phyloP scores from a whole-genome alignment of 2,329 filamentous ascomycete genomes.

The Endothia cerciana region DNA sequence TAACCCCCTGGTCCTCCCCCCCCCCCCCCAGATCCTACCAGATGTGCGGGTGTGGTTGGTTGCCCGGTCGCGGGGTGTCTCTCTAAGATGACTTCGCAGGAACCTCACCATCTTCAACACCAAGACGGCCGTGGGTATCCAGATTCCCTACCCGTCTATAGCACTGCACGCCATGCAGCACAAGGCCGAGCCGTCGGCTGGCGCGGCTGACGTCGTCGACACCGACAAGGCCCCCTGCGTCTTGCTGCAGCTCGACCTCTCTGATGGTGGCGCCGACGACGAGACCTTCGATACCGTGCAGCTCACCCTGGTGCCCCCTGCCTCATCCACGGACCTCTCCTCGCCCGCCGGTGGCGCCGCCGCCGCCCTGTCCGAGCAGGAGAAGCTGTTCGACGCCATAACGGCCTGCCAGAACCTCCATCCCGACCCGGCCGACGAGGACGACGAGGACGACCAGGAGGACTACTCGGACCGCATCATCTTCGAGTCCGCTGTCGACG shows the following conservation, averaged over 20 bases:
- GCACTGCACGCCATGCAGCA: constrained; percentile 76
- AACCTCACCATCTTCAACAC: constrained; percentile 68
- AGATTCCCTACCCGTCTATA: constrained; percentile 75
- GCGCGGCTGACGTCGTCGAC: constrained; percentile 14
- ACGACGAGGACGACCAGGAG: constrained; percentile 61
- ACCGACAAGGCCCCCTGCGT: constrained; percentile 51
- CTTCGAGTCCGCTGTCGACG: constrained; percentile 64
- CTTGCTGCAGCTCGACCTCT: constrained; percentile 71
- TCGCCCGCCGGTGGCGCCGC: constrained; percentile 30
- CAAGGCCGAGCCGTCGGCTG: constrained; percentile 37
- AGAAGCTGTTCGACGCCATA: constrained; percentile 69
- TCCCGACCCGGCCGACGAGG: constrained; percentile 68
- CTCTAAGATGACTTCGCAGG: constrained; percentile 42
- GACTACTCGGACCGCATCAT: constrained; percentile 56
- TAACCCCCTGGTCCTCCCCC: background rate
- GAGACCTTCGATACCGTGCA: constrained; percentile 68
- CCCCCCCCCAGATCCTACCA: background rate
- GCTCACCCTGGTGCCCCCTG: constrained; percentile 64
- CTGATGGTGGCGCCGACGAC: constrained; percentile 62
- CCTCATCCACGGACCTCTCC: constrained; percentile 26
- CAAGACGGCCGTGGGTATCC: constrained; percentile 60
- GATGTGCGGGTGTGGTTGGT: background rate
- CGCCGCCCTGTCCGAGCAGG: constrained; percentile 38
- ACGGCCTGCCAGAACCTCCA: constrained; percentile 77
- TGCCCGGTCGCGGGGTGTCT: constrained; percentile 6